Evolutionary conservation across 805 yeast species (phyloP), one percentile per base, ranked within the genome.

Genomic region (Starmera quercuum): DNA sequence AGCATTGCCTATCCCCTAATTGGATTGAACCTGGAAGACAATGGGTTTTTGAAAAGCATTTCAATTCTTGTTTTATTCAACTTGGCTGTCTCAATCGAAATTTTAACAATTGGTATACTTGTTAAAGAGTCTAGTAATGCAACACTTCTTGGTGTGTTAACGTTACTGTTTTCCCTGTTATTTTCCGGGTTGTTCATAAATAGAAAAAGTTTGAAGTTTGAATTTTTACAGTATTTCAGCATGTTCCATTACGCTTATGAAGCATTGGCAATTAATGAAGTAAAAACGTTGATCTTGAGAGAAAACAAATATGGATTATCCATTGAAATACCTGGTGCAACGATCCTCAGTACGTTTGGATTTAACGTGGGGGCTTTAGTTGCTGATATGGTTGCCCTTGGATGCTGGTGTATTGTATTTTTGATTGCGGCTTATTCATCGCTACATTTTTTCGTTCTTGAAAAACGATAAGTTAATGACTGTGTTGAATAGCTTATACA

Each of bases 291-390:
- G 53, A 78, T 85, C 11, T 66, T 92, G 47, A 76, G 75, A 42
- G 98, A 92, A 54, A 79, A 76, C 53, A 92, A 92, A 59, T 90
- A 81, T 51, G 98, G 98, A 0, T 68, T 92, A 28, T 83, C 88
- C 29, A 90, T 92, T 47, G 95, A 87, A 57, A 94, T 92, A 12
- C 98, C 98, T 0, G 98, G 98, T 9, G 97, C 98, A 2, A 94
- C 95, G 2, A 92, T 92, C 36, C 68, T 92, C 46, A 83, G 95
- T 45, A 86, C 97, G 0, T 92, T 92, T 64, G 98, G 98, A 0
- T 92, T 92, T 56, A 73, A 84, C 44, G 90, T 85, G 11, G 75
- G 78, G 17, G 92, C 88, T 2, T 71, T 83, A 34, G 58, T 73
- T 57, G 64, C 65, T 23, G 97, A 92, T 54, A 67, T 80, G 20